phyloP scores from a whole-genome alignment of 331 rosid genomes.

The Malus hybrid region DNA sequence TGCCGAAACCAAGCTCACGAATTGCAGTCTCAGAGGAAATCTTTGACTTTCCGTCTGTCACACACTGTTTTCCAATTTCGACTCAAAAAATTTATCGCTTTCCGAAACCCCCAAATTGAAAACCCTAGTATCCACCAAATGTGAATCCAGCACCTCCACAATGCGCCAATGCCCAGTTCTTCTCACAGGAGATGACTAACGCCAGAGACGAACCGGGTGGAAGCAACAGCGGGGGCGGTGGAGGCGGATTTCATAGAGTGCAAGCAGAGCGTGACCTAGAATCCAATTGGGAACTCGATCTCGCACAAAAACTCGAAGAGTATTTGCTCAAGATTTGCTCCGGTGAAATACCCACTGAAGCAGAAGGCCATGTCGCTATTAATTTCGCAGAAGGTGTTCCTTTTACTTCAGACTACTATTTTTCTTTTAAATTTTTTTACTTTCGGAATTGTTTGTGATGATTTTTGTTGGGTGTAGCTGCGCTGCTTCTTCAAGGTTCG shows the following conservation, averaged over 20 bases:
- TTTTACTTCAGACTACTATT: neutral
- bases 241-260: no score
- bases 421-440: neutral
- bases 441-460: slow-evolving; percentile 6
- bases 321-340: slow-evolving; percentile 37
- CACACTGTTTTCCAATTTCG: neutral
- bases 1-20: neutral
- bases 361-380: slow-evolving; percentile 42
- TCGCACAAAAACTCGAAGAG: no score
- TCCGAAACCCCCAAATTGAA: neutral
- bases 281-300: no score
- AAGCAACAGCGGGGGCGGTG: no score
- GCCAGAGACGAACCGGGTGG: no score
- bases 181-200: neutral
- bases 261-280: no score
- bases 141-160: slow-evolving; percentile 18
- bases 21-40: neutral
- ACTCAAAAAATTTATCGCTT: neutral
- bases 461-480: slow-evolving; percentile 50
- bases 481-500: slow-evolving; percentile 90
- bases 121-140: slow-evolving; percentile 33
- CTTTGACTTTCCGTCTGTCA: neutral
- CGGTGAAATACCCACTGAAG: slow-evolving; percentile 56
- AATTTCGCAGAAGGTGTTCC: slow-evolving; percentile 85
- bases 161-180: slow-evolving; percentile 1